Percentiles rank a stretch among this genome's conserved stretches.
phyloP scores from a whole-genome alignment of 495 filamentous ascomycete species.

The Hypoxylon trugodes region DNA sequence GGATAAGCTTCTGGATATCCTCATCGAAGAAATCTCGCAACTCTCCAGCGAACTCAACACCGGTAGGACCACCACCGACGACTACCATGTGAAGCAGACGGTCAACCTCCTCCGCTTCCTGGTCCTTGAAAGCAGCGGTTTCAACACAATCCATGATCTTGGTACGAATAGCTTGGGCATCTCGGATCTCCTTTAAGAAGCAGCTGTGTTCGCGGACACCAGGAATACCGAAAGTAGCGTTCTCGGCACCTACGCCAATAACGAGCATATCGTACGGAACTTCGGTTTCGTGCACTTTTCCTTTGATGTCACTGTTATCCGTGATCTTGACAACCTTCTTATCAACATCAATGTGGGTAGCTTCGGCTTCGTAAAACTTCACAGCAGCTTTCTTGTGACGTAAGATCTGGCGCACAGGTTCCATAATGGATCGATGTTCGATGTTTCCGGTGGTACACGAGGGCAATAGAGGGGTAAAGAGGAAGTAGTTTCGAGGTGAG shows the following conservation, averaged over 20 bases:
- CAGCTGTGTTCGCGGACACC: constrained; percentile 94
- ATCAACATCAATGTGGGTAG: constrained; percentile 94
- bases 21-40: constrained; percentile 98
- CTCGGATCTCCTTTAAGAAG: constrained; percentile 97
- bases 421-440: constrained; percentile 99
- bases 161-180: constrained; percentile 95
- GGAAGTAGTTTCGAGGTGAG: constrained; percentile 98
- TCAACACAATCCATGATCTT: constrained; percentile 99
- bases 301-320: constrained; percentile 93
- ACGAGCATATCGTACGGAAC: constrained; percentile 99
- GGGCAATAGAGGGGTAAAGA: constrained; percentile 96
- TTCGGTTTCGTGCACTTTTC: constrained; percentile 81
- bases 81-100: constrained; percentile 99
- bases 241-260: constrained; percentile 95
- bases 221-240: constrained; percentile 97
- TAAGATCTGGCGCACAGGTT: constrained; percentile 93
- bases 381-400: constrained; percentile 90
- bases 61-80: constrained; percentile 95
- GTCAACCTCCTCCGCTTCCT: constrained; percentile 86
- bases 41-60: constrained; percentile 98
- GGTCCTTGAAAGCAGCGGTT: constrained; percentile 98
- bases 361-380: constrained; percentile 98
- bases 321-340: constrained; percentile 86
- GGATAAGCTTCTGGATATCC: constrained; percentile 97
- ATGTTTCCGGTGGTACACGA: constrained; percentile 97